Base-by-base conservation (phyloP, 176 grass and related monocot genomes). In the Oryza glaberrima region DNA sequence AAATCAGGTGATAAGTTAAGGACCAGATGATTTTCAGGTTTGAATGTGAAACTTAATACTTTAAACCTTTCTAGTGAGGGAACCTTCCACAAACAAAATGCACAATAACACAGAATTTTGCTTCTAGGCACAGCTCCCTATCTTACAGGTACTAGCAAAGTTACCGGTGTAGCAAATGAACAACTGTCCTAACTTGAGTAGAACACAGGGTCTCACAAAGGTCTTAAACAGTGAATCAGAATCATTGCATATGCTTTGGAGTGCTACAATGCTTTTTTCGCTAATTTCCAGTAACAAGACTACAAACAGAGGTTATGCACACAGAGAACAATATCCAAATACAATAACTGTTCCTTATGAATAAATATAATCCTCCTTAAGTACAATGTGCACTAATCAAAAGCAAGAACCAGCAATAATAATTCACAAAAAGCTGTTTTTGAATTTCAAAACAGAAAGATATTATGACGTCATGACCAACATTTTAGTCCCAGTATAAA, bases 291-390 rank as follows among this genome's bases (percentile, higher is more conserved):
- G 6, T 11, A 70, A 70, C 35, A 45, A 43, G 41, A 67, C 51
- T 4, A 48, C 52, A 84, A 79, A 54, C 40, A 82, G 64, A 73
- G 38, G 52, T 48, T 48, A 52, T 65, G 48, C 9, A 65, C 26
- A 28, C 67, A 72, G 30, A 72, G 30, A 70, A 15, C 43, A 64
- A 35, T 41, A 47, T 84, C 16, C 60, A 72, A 14, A 85, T 64
- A 38, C 46, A 76, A 19, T 45, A 54, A 65, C 8, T 80, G 20
- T 34, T 19, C 67, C 40, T 8, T 11, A 78, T 72, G 25, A 75
- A 66, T 20, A 66, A 49, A 65, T 65, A 38, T 9, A 72, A 44
- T 78, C 67, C 9, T 78, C 56, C 4, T 30, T 0, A 30, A 41
- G 30, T 43, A 65, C 22, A 87, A 7, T 65, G 10, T 67, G 12